Percentiles rank a stretch among this genome's conserved stretches.
These are phyloP conservation scores for Hericium coralloides DNA, from an alignment of 768 basidiomycete genomes.

Conservation along the genomic window DNA sequence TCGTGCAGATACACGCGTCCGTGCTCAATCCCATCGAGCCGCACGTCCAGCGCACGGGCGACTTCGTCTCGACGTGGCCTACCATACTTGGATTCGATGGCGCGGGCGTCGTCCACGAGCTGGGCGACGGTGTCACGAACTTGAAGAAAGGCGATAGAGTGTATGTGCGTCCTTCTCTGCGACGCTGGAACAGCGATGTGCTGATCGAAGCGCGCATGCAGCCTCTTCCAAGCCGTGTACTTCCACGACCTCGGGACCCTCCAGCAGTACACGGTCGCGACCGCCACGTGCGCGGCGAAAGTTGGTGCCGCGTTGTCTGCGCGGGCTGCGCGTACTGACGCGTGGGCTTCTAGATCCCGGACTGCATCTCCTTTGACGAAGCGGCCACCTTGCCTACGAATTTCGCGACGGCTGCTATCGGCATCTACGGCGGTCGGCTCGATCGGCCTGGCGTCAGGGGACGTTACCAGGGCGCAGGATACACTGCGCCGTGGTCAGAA, in stretches of 20 bases:
- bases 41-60: not conserved
- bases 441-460: not conserved
- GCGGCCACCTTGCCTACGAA: slow-evolving; percentile 17
- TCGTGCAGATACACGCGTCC: slow-evolving; percentile 6
- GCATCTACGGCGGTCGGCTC: slow-evolving; percentile 10
- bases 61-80: slow-evolving; percentile 12
- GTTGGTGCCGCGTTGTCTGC: not conserved
- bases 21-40: not conserved
- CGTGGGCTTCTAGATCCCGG: slow-evolving; percentile 8
- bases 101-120: not conserved
- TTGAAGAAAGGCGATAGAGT: not conserved
- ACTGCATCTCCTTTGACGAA: slow-evolving; percentile 13
- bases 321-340: not conserved
- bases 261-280: slow-evolving; percentile 12
- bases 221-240: slow-evolving; percentile 4
- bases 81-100: slow-evolving; percentile 8
- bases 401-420: slow-evolving; percentile 17
- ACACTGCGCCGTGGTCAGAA: slow-evolving; percentile 6
- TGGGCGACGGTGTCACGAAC: slow-evolving; percentile 1
- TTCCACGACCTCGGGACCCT: not conserved
- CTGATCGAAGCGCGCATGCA: not conserved
- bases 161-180: not conserved
- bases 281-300: slow-evolving; percentile 7
- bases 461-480: not conserved
- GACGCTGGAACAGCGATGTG: too few species aligned